A percentile compares a stretch with the other conserved stretches of the same genome.
phyloP scores from a whole-genome alignment of 768 basidiomycete species.

The Xerocomellus chrysenteron region DNA sequence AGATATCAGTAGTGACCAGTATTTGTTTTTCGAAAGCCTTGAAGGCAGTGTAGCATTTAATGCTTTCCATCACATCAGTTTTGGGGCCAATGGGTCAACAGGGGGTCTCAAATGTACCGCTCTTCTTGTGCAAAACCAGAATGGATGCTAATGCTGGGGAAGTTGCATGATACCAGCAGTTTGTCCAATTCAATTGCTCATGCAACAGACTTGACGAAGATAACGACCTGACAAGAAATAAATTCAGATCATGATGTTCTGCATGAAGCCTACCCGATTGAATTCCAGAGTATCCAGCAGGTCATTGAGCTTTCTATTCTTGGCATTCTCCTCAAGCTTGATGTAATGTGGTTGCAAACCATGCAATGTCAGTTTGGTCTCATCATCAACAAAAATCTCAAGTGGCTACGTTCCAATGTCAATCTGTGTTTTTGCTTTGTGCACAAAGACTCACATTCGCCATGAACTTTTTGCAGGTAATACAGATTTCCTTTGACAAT shows the following conservation, averaged over 20 bases:
- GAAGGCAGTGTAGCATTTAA: slow-evolving; percentile 94
- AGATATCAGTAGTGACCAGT: slow-evolving; percentile 99
- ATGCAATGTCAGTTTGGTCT: slow-evolving; percentile 96
- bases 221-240: slow-evolving; percentile 73
- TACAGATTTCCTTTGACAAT: slow-evolving; percentile 92
- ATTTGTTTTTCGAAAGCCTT: slow-evolving; percentile 99
- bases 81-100: background rate
- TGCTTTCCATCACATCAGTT: slow-evolving; percentile 47
- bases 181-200: slow-evolving; percentile 97
- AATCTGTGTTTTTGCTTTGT: background rate
- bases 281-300: slow-evolving; percentile 94
- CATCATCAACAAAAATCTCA: slow-evolving; percentile 99
- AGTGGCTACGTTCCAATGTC: slow-evolving; percentile 64
- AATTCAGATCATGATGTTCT: background rate
- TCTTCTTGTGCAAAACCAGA: slow-evolving; percentile 94
- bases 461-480: slow-evolving; percentile 99
- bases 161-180: slow-evolving; percentile 93
- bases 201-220: slow-evolving; percentile 98
- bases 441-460: slow-evolving; percentile 68
- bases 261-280: slow-evolving; percentile 70
- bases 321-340: slow-evolving; percentile 90
- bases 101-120: slow-evolving; percentile 56
- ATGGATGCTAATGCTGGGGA: slow-evolving; percentile 97
- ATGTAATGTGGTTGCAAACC: slow-evolving; percentile 99
- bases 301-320: slow-evolving; percentile 97